Conservation (phyloP, 805 yeast species). For the Maudiozyma pseudohumilis region DNA sequence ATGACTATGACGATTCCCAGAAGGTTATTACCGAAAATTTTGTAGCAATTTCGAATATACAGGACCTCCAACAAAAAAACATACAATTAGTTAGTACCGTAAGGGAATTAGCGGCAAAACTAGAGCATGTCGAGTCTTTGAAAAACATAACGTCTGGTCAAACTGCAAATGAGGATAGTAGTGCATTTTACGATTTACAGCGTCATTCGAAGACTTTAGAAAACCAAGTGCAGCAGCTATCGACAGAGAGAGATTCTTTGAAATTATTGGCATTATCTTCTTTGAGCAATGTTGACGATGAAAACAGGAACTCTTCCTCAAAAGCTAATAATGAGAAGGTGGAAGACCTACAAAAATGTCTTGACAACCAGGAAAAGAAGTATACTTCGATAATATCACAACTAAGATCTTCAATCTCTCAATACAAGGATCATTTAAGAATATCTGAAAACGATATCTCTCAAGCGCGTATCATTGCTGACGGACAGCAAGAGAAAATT, state of each 20-base stretch:
- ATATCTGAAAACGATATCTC: too few species aligned
- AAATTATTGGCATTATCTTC: neutral
- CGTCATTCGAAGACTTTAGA: constrained; percentile 43
- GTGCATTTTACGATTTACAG: constrained; percentile 43
- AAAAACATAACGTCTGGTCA: constrained; percentile 5
- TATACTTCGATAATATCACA: too few species aligned
- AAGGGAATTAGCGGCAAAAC: constrained; percentile 58
- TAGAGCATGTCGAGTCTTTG: constrained; percentile 53
- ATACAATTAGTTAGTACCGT: constrained; percentile 59
- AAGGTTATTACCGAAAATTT: constrained; percentile 61
- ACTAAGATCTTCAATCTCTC: too few species aligned
- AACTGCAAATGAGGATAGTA: too few species aligned
- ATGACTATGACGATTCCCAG: constrained; percentile 56
- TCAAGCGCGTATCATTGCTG: too few species aligned
- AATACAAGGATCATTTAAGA: too few species aligned
- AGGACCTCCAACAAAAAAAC: constrained; percentile 65
- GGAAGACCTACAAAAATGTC: neutral
- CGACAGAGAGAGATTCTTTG: constrained; percentile 44
- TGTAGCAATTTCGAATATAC: constrained; percentile 55
- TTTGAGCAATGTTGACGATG: too few species aligned
- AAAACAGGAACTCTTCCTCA: constrained; percentile 33
- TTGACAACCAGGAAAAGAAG: too few species aligned
- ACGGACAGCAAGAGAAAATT: too few species aligned
- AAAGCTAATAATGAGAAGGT: neutral
- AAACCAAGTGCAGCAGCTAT: constrained; percentile 40